Evolutionary conservation across 192 early-diverging fungal species (phyloP), one percentile per base, ranked within the genome.

Genomic region (Coemansia sp.): DNA sequence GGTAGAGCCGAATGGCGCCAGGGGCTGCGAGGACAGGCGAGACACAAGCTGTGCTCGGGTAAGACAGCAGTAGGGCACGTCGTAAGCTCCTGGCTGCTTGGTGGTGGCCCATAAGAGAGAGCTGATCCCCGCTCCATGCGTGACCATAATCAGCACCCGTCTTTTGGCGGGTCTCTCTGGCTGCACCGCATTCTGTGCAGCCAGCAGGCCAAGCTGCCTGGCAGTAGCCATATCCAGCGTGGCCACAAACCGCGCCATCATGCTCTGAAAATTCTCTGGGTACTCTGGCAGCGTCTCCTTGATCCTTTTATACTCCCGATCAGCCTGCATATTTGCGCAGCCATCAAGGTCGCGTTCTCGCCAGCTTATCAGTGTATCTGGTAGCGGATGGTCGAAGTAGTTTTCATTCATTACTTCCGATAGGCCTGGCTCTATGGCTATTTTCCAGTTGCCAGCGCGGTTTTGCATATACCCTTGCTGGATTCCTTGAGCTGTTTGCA

Each of bases 61-160:
- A 21, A 77, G 46, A 16, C 59, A 61, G 59, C 73, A 77, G 40
- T 77, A 77, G 19, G 54, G 52, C 33, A 66, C 56, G 31, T 66
- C 60, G 43, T 66, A 61, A 23, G 50, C 45, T 3, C 56, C 59
- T 4, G 56, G 58, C 49, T 49, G 43, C 46, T 49, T 20, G 6
- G 73, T 70, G 0, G 73, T 77, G 2, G 73, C 73, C 73, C 73
- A 77, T 20, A 69, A 59, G 18, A 77, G 35, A 15, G 67, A 59
- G 33, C 58, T 47, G 10, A 77, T 38, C 10, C 73, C 73, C 0
- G 73, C 73, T 2, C 73, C 73, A 59, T 77, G 73, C 37, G 73
- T 77, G 37, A 77, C 73, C 48, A 77, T 42, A 12, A 77, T 47
- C 18, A 70, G 43, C 1, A 76, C 73, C 21, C 28, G 38, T 7